These are phyloP conservation scores for Mycosphaerelloides madeirae DNA, from an alignment of 2,329 filamentous ascomycete genomes.

Conservation along the genomic window DNA sequence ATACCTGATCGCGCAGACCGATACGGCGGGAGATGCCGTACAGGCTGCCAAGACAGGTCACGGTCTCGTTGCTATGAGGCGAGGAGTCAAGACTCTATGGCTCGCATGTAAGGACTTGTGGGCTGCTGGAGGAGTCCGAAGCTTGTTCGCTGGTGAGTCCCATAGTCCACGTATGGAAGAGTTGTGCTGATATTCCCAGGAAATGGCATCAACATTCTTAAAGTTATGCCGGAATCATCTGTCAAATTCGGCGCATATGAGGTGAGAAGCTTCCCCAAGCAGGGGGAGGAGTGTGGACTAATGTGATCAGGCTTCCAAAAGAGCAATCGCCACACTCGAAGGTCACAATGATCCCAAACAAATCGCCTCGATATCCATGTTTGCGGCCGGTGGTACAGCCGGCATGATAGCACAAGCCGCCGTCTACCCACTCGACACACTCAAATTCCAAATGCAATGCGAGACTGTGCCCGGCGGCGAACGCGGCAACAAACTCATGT, in stretches of 20 bases:
- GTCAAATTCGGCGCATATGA: constrained; percentile 99
- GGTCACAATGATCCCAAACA: constrained; percentile 76
- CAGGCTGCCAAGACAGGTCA: constrained; percentile 67
- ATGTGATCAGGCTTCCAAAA: constrained; percentile 67
- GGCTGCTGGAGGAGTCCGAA: constrained; percentile 77
- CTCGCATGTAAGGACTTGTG: constrained; percentile 75
- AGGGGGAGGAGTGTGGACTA: constrained; percentile 6
- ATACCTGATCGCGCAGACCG: constrained; percentile 89
- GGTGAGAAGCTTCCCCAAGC: constrained; percentile 37
- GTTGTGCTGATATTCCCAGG: constrained; percentile 48
- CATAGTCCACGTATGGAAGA: background rate
- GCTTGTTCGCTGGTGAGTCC: constrained; percentile 83
- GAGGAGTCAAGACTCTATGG: constrained; percentile 63
- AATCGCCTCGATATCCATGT: constrained; percentile 81
- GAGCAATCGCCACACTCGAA: constrained; percentile 77
- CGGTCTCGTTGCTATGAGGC: constrained; percentile 59
- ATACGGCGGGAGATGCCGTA: constrained; percentile 54
- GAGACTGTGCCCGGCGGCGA: constrained; percentile 83
- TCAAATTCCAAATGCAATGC: constrained; percentile 86
- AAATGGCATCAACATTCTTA: constrained; percentile 92
- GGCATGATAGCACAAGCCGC: constrained; percentile 93
- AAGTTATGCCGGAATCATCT: constrained; percentile 97
- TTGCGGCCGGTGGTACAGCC: constrained; percentile 82
- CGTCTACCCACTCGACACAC: constrained; percentile 87
- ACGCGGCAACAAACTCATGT: constrained; percentile 75